Evolutionary conservation across 2,329 filamentous ascomycete genomes (phyloP), one percentile per base, ranked within the genome.

Genomic region (Ilyonectria destructans): DNA sequence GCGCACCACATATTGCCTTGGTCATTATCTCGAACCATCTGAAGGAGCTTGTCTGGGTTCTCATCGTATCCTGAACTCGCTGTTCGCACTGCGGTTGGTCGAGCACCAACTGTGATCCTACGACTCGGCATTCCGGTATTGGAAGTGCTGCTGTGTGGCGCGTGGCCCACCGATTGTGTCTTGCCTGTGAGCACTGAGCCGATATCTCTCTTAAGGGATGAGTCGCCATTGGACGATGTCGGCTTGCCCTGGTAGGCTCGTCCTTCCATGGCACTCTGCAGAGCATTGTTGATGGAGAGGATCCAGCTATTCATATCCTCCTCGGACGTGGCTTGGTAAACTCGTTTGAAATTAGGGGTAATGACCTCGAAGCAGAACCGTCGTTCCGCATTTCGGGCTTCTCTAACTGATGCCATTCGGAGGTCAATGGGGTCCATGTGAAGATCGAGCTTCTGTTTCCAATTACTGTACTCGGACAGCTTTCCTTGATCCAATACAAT

Each of bases 261-360:
- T 49, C 93, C 92, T 82, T 99, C 97, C 57, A 99, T 94, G 17
- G 96, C 97, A 78, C 94, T 97, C 79, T 99, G 96, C 45, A 98
- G 85, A 10, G 96, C 97, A 77, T 98, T 99, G 81, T 99, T 99
- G 83, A 99, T 97, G 21, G 96, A 92, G 23, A 89, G 87, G 74
- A 99, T 99, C 96, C 96, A 99, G 74, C 91, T 96, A 78, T 92
- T 95, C 94, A 99, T 97, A 76, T 99, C 96, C 45, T 99, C 96
- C 81, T 98, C 96, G 0, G 96, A 97, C 1, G 96, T 98, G 46
- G 96, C 96, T 83, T 99, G 96, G 80, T 98, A 99, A 17, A 98
- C 95, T 62, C 96, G 91, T 75, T 97, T 98, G 81, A 92, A 98
- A 57, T 96, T 93, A 9, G 97, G 97, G 0, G 96, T 99, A 67